Base-by-base conservation (phyloP, 1,284 basidiomycete species). In the Irpex sp. region DNA sequence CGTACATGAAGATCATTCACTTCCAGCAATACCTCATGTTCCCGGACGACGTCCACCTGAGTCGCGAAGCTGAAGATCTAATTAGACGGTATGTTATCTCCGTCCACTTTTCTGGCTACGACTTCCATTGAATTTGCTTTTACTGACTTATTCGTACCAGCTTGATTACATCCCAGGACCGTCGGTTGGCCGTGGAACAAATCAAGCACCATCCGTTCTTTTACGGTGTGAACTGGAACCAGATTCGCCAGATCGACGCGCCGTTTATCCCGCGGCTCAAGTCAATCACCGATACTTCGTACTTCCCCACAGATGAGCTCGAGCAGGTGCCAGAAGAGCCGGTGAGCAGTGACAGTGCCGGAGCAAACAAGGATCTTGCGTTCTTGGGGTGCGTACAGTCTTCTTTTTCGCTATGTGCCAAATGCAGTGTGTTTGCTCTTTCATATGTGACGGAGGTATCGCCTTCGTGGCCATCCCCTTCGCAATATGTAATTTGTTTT, bases 1-100 rank as follows among this genome's bases (percentile, higher is more conserved):
- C 97, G 21, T 99, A 99, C 81, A 91, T 96, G 77, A 99, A 99
- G 82, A 99, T 99, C 71, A 89, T 99, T 66, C 93, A 97, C 63
- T 98, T 96, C 97, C 85, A 88, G 57, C 87, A 87, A 71, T 95
- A 96, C 78, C 85, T 96, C 59, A 89, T 83, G 76, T 97, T 99
- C 82, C 97, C 97, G 0, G 96, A 98, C 72, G 97, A 99, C 72
- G 93, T 98, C 2, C 95, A 94, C 74, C 88, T 99, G 62, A 94
- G 91, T 62, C 85, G 88, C 62, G 97, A 98, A 78, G 93, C 94
- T 0, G 95, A 97, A 73, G 92, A 97, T 75, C 80, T 99, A 71
- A 91, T 99, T 72, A 82, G 90, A 72, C 82, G 90, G 93, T 91
- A 65, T 54, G 80, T 76, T 17, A 9, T 63, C 40, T 59, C 49